Evolutionary conservation across 2,329 filamentous ascomycete genomes (phyloP), one percentile per base, ranked within the genome.

Genomic region (Sporothrix protearum): DNA sequence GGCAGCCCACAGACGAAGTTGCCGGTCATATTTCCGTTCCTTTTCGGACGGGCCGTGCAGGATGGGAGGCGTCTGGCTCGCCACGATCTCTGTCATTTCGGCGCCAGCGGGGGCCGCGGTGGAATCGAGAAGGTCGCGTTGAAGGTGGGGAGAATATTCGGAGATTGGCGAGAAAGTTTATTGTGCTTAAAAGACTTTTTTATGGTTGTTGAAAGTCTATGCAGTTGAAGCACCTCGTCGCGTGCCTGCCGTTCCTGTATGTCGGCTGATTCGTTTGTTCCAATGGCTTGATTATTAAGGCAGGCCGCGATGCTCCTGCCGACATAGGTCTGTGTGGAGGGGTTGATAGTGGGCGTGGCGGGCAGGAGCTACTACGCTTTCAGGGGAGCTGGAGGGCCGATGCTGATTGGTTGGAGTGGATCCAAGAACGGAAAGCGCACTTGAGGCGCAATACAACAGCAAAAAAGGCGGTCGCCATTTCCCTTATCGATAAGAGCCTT

Each of bases 1-100:
- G 55, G 95, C 94, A 73, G 94, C 96, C 96, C 96, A 99, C 16
- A 99, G 84, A 69, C 96, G 91, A 53, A 99, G 89, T 81, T 99
- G 96, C 69, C 96, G 90, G 80, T 99, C 96, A 82, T 99, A 99
- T 79, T 93, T 96, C 80, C 88, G 88, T 74, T 89, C 87, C 78
- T 89, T 89, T 74, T 88, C 87, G 5, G 87, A 86, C 9, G 86
- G 87, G 0, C 84, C 85, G 39, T 84, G 82, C 51, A 87, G 82
- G 22, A 83, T 79, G 1, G 83, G 83, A n/a, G 82, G 83, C 7
- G 81, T 83, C 74, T 85, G 83, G 75, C 76, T 80, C 73, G 76
- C 80, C 73, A 83, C 79, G 67, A 82, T 80, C 76, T 84, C 82
- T 22, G 83, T 81, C 83, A 85, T 85, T 51, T 68, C 64, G 69